Evolutionary conservation across 768 basidiomycete species (phyloP), one percentile per base, ranked within the genome.

Genomic region (Boletus patriciae): DNA sequence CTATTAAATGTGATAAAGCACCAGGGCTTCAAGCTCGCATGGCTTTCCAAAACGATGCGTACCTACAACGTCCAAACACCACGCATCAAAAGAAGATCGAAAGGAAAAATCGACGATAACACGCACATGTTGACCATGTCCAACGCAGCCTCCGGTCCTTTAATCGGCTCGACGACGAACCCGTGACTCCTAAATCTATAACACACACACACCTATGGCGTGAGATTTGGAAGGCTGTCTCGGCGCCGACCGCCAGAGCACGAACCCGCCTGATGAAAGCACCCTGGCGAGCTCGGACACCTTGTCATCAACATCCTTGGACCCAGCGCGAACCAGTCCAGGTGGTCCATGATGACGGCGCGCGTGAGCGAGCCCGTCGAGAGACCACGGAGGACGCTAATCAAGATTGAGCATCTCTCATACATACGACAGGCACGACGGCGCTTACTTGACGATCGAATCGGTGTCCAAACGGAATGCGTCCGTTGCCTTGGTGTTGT

Each of bases 271-370:
- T 0, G 77, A 68, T 0, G 78, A 73, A n/a, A 88, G 68, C 1
- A 83, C 86, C 2, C 85, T 75, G 46, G 76, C 72, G 45, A 88
- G 77, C 61, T 86, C 80, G 2, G 21, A 33, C 19, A 86, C 75
- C 65, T 88, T 85, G 37, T 79, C 77, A 38, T 83, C 79, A 1
- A 76, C 72, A 37, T 80, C 78, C 47, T 69, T 67, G 16, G 79
- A 74, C 4, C 78, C 77, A 0, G 82, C 0, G 77, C 61, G 50
- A 83, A 81, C 77, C 80, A 83, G 61, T 86, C 85, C 48, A 87
- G 76, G 46, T 84, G 83, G 68, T 90, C 88, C 88, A 89, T 89
- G n/a, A n/a, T n/a, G n/a, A n/a, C n/a, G n/a, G n/a, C n/a, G n/a
- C n/a, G n/a, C n/a, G n/a, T n/a, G n/a, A 88, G 74, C 9, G 80